Conservation (phyloP, 495 filamentous ascomycete species). For the Astrothelium subdiscretum region DNA sequence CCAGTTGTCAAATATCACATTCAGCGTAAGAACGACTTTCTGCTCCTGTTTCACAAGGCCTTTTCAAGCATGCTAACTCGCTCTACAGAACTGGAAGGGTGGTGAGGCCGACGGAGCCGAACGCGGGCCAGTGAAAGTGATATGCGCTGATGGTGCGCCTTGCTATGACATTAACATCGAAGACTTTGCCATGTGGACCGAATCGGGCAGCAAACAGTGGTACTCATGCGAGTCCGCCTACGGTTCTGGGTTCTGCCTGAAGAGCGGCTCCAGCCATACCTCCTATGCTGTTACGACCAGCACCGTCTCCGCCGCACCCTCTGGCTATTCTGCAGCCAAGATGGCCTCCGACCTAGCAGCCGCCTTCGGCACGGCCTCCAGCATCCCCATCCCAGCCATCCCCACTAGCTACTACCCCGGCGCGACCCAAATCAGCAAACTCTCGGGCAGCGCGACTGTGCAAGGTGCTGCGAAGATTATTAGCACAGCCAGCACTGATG, state of each 20-base stretch:
- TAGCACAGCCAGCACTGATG: not conserved
- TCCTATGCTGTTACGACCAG: slow-evolving; percentile 30
- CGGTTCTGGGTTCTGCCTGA: slow-evolving; percentile 37
- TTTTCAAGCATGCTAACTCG: not conserved
- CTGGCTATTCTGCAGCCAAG: slow-evolving; percentile 37
- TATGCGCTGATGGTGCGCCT: slow-evolving; percentile 37
- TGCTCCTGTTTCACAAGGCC: not conserved
- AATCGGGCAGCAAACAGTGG: slow-evolving; percentile 33
- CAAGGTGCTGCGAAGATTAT: not conserved
- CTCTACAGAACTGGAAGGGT: slow-evolving; percentile 41
- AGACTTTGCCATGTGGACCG: slow-evolving; percentile 51
- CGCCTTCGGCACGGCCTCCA: slow-evolving; percentile 33
- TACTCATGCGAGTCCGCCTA: slow-evolving; percentile 41
- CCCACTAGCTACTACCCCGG: slow-evolving; percentile 45
- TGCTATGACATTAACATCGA: slow-evolving; percentile 42
- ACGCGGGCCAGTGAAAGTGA: slow-evolving; percentile 39
- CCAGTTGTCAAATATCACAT: slow-evolving; percentile 38
- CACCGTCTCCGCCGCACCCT: slow-evolving; percentile 27
- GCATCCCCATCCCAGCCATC: slow-evolving; percentile 45
- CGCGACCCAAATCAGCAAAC: not conserved
- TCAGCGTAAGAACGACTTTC: slow-evolving; percentile 20
- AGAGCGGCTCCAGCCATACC: slow-evolving; percentile 17
- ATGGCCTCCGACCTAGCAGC: slow-evolving; percentile 37
- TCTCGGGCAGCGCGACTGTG: not conserved
- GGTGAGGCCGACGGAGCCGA: slow-evolving; percentile 38